Percentiles rank a stretch among this genome's conserved stretches.
Conservation (phyloP, 225 moss, liverwort and hornwort genomes). For the Neckera pumila region DNA sequence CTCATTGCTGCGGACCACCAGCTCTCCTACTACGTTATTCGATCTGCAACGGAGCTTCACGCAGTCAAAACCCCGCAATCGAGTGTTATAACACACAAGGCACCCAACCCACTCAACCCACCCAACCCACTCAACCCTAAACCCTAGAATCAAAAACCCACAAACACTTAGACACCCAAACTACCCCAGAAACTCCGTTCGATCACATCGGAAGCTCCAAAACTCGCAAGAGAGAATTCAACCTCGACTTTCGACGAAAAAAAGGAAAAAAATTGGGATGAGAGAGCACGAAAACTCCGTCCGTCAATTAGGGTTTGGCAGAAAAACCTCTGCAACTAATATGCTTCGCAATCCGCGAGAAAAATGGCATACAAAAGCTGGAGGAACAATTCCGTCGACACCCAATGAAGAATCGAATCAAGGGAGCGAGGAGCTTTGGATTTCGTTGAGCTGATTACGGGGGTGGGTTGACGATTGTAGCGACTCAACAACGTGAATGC, state of each 20-base stretch:
- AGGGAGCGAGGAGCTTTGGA: not conserved
- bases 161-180: not conserved
- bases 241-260: not conserved
- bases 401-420: not conserved
- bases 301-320: not conserved
- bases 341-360: not conserved
- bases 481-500: not conserved
- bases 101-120: not conserved
- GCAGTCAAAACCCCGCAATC: not conserved
- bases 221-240: not conserved
- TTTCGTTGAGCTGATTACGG: not conserved
- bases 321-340: not conserved
- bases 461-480: not conserved
- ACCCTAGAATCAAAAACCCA: not conserved
- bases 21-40: not conserved
- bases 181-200: not conserved
- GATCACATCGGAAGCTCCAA: not conserved
- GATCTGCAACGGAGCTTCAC: not conserved
- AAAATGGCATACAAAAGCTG: not conserved
- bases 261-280: not conserved
- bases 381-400: not conserved
- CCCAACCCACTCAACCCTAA: not conserved
- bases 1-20: conserved; percentile 25
- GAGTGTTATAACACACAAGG: not conserved
- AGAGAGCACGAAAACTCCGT: not conserved